Conservation (phyloP, 2,329 filamentous ascomycete species). For the Akanthomyces muscarius region DNA sequence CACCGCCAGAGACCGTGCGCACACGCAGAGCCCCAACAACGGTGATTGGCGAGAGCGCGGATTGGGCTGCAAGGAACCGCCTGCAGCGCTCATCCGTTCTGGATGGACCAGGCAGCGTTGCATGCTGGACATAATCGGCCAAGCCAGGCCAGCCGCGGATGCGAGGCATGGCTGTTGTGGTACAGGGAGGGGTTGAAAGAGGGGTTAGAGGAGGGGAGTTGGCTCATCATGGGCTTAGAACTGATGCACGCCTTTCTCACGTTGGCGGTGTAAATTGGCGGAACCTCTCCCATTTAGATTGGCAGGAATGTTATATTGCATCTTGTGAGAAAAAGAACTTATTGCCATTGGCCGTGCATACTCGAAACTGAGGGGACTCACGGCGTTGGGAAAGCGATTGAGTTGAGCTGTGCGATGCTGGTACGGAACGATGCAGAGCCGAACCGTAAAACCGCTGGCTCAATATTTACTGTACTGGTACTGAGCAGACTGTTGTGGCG, state of each 20-base stretch:
- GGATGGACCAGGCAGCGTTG: too few relatives aligned
- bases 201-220: background rate
- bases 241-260: background rate
- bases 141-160: background rate
- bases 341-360: background rate
- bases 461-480: background rate
- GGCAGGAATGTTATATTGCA: background rate
- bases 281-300: background rate
- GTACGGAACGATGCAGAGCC: conserved; percentile 6
- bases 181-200: background rate
- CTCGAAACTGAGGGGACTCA: background rate
- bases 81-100: background rate
- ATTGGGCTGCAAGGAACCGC: background rate
- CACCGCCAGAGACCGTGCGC: conserved; percentile 17
- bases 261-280: background rate
- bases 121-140: background rate
- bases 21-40: conserved; percentile 6
- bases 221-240: background rate
- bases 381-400: background rate
- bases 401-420: background rate
- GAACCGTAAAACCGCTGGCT: background rate
- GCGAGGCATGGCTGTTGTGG: background rate
- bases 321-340: background rate
- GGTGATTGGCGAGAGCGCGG: background rate
- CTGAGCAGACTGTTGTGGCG: background rate